Evolutionary conservation across 2,329 filamentous ascomycete genomes (phyloP).

Genomic region (Aureobasidium sp.): DNA sequence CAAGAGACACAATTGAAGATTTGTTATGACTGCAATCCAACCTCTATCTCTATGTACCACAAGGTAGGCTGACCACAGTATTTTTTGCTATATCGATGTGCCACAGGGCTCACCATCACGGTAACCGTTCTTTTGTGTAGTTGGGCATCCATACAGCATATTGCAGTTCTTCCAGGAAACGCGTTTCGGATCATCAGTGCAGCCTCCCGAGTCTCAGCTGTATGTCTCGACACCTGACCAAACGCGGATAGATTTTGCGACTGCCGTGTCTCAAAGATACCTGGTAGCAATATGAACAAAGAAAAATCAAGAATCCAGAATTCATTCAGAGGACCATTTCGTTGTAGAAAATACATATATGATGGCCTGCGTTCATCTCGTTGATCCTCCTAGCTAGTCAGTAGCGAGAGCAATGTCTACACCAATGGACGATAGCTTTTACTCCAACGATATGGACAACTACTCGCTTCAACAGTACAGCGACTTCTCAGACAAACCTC

Average conservation of each 20-base stretch:
- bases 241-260: neutral
- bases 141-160: neutral
- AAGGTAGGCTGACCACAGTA: too few relatives aligned
- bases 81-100: too few relatives aligned
- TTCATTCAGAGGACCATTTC: neutral
- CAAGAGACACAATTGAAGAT: neutral
- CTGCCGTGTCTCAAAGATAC: neutral
- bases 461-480: neutral
- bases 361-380: too few relatives aligned
- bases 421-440: neutral
- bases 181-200: neutral
- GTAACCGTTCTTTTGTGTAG: neutral
- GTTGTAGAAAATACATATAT: neutral
- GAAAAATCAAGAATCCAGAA: neutral
- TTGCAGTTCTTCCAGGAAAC: neutral
- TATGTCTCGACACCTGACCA: conserved; percentile 8
- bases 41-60: too few relatives aligned
- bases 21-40: neutral
- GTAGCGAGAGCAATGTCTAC: neutral
- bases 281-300: conserved; percentile 9
- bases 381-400: neutral
- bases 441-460: neutral
- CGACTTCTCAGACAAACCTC: neutral
- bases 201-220: conserved; percentile 12
- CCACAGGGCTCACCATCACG: neutral